phyloP scores from a whole-genome alignment of 2,329 filamentous ascomycete species.

The Aureobasidium sp. region DNA sequence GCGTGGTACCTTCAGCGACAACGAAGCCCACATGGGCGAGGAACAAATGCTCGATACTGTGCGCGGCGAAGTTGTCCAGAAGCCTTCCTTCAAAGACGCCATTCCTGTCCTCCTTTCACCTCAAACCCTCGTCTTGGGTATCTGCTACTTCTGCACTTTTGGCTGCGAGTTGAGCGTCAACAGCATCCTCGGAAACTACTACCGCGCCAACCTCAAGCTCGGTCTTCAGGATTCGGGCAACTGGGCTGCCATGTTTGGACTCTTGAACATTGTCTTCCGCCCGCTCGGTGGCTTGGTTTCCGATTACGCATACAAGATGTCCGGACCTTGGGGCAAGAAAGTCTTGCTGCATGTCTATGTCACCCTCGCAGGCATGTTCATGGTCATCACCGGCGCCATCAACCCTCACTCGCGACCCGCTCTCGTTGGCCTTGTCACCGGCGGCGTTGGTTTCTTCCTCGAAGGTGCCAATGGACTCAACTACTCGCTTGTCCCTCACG shows the following conservation, averaged over 20 bases:
- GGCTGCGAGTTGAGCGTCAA: conserved; percentile 56
- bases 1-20: conserved; percentile 31
- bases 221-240: conserved; percentile 49
- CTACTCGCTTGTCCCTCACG: conserved; percentile 80
- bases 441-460: conserved; percentile 71
- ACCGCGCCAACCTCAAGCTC: conserved; percentile 49
- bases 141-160: conserved; percentile 55
- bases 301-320: conserved; percentile 50
- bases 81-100: conserved; percentile 55
- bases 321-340: conserved; percentile 58
- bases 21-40: conserved; percentile 41
- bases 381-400: conserved; percentile 56
- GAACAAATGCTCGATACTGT: conserved; percentile 50
- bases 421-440: conserved; percentile 71
- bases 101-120: conserved; percentile 56
- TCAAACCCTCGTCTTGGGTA: conserved; percentile 46
- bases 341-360: conserved; percentile 51
- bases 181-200: conserved; percentile 54
- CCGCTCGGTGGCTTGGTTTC: conserved; percentile 58
- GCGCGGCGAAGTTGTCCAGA: conserved; percentile 54
- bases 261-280: conserved; percentile 62
- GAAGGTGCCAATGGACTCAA: conserved; percentile 82
- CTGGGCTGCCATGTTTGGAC: conserved; percentile 68
- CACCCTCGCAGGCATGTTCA: conserved; percentile 51
- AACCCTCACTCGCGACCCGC: conserved; percentile 55